Percentiles rank a stretch among this genome's conserved stretches.
phyloP scores from a whole-genome alignment of 2,329 filamentous ascomycete genomes.

The Sarocladium oryzae region DNA sequence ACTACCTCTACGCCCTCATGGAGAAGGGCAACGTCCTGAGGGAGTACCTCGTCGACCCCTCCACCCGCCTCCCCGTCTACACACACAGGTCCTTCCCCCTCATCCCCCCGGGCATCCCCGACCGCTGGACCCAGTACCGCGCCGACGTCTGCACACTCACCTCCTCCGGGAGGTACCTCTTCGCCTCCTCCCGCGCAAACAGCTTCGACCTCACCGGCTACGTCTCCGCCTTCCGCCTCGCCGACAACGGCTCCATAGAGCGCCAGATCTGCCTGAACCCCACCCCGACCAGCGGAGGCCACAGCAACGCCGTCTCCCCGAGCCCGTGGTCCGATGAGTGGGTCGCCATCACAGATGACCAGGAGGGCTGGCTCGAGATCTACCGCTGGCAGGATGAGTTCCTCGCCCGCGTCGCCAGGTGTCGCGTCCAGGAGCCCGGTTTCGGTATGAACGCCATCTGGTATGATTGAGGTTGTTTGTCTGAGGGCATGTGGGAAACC shows the following conservation, averaged over 20 bases:
- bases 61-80: conserved; percentile 69
- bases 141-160: conserved; percentile 77
- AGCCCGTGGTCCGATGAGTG: conserved; percentile 83
- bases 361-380: conserved; percentile 81
- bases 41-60: conserved; percentile 72
- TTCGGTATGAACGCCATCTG: conserved; percentile 97
- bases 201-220: conserved; percentile 71
- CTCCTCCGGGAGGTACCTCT: conserved; percentile 65
- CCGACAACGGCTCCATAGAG: conserved; percentile 64
- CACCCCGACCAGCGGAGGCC: conserved; percentile 79
- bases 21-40: conserved; percentile 81
- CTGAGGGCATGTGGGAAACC: no score
- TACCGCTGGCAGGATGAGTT: conserved; percentile 83
- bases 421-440: conserved; percentile 76
- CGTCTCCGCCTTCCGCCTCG: conserved; percentile 71
- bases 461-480: conserved; percentile 55
- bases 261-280: conserved; percentile 74
- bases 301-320: conserved; percentile 81
- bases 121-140: conserved; percentile 61
- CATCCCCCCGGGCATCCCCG: conserved; percentile 64
- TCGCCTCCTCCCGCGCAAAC: conserved; percentile 79
- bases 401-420: conserved; percentile 66
- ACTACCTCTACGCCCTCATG: conserved; percentile 81
- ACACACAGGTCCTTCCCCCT: conserved; percentile 71
- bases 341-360: conserved; percentile 84